A percentile compares a stretch with the other conserved stretches of the same genome.
Evolutionary conservation across 1,284 basidiomycete genomes (phyloP).

Genomic region (Fomitopsis schrenkii): DNA sequence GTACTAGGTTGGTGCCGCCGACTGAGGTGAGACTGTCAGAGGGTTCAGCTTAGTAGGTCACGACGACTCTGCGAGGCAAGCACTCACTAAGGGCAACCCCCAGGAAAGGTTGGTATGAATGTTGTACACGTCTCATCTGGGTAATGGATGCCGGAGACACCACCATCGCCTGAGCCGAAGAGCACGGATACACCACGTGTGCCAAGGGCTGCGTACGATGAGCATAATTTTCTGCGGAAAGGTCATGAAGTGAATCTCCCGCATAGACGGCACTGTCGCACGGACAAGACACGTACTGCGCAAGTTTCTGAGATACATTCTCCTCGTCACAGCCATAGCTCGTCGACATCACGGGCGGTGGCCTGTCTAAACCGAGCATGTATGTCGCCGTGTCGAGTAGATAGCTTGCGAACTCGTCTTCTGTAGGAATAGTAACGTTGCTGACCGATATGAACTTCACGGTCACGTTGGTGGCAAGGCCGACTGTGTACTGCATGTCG

Average conservation of each 20-base stretch:
- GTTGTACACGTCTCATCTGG: constrained; percentile 31
- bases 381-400: constrained; percentile 30
- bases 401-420: constrained; percentile 17
- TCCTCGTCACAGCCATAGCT: constrained; percentile 55
- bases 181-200: constrained; percentile 54
- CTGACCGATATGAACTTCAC: constrained; percentile 19
- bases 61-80: constrained; percentile 49
- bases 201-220: constrained; percentile 40
- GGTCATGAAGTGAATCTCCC: constrained; percentile 26
- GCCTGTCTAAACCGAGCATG: constrained; percentile 24
- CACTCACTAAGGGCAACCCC: constrained; percentile 55
- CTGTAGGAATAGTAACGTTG: constrained; percentile 6
- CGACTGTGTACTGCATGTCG: constrained; percentile 61
- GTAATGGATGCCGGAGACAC: constrained; percentile 58
- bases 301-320: constrained; percentile 43
- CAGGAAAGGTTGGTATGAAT: constrained; percentile 69
- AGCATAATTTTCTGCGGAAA: constrained; percentile 13
- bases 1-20: constrained; percentile 9
- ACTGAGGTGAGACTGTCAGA: not conserved
- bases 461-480: constrained; percentile 48
- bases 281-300: constrained; percentile 45
- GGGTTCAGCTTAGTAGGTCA: constrained; percentile 29
- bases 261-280: constrained; percentile 29
- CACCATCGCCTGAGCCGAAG: constrained; percentile 62
- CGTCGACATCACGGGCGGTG: constrained; percentile 30